Conservation (phyloP, 305 asterid species). For the Fraxinus dipetala region DNA sequence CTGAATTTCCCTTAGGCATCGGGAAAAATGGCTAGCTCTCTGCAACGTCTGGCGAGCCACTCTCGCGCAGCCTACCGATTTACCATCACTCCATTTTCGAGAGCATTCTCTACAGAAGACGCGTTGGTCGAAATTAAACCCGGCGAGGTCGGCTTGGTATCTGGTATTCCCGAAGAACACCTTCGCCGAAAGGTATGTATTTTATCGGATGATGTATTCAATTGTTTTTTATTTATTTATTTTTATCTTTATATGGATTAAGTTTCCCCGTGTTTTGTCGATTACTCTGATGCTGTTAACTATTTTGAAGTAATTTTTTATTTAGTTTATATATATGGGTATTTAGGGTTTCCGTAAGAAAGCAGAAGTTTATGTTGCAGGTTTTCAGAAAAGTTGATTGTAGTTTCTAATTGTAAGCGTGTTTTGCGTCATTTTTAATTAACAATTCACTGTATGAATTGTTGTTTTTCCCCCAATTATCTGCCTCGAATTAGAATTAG, state of each 20-base stretch:
- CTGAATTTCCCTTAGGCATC: conserved; percentile 20
- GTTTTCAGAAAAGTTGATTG: background rate
- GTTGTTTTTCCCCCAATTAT: background rate
- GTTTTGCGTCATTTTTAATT: background rate
- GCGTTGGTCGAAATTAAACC: conserved; percentile 60
- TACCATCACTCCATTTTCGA: conserved; percentile 33
- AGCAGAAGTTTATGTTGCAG: background rate
- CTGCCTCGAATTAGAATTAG: background rate
- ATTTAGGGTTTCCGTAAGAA: conserved; percentile 8
- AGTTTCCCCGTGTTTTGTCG: background rate
- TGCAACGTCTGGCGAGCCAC: conserved; percentile 50
- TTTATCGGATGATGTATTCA: background rate
- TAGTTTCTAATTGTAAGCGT: background rate
- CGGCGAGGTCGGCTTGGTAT: conserved; percentile 78
- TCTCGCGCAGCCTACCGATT: conserved; percentile 39
- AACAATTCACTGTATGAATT: background rate
- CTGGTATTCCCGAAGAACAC: conserved; percentile 83
- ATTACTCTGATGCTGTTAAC: background rate
- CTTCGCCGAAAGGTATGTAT: conserved; percentile 57
- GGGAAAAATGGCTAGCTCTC: conserved; percentile 57
- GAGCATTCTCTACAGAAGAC: conserved; percentile 52
- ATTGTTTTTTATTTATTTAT: background rate
- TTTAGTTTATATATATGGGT: background rate
- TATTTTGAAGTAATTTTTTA: background rate
- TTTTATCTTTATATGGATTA: conserved; percentile 5